Evolutionary conservation across 2,329 filamentous ascomycete genomes (phyloP), one percentile per base, ranked within the genome.

Genomic region (Cladobotryum protrusum): DNA sequence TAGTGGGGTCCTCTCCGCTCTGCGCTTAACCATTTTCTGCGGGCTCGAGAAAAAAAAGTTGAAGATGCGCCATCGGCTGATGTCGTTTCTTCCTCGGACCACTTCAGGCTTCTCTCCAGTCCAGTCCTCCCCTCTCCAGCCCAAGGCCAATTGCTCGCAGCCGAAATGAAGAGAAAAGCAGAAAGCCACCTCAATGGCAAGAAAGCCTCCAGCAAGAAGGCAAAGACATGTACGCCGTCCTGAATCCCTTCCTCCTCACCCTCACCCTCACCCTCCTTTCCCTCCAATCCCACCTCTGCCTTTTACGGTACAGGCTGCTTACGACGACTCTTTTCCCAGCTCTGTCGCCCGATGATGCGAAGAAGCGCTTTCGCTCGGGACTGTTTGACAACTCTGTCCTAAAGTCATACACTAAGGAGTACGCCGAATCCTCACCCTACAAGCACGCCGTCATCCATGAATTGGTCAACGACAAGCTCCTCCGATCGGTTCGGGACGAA

Each of bases 361-460:
- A 76, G 58, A 67, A 74, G 53, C 74, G 82, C 41, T 89, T 89
- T 64, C 78, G 82, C 48, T 72, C 76, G 47, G 83, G 80, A 5
- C 77, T 89, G 36, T 87, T 89, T 63, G 78, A 83, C 57, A 64
- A 76, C 48, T 59, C 75, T 19, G 74, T 81, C 33, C 74, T 86
- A 52, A 60, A 76, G 50, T 65, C 74, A 33, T 87, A 88, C 66
- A 81, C 78, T 9, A 62, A 71, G 17, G 74, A 78, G 56, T 89
- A 89, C 64, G 78, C 81, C 48, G 62, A 71, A 7, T 88, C 86
- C 9, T 67, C 73, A 15, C 85, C 85, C 5, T 99, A 99, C 76
- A 90, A 92, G 66, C 92, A 99, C 67, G 87, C 87, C 59, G 92
- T 99, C 46, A 96, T 99, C 63, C 77, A 83, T 58, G 75, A 81